A percentile compares a stretch with the other conserved stretches of the same genome.
Evolutionary conservation across 257 asterid genomes (phyloP).

Genomic region (Solanum chaucha): DNA sequence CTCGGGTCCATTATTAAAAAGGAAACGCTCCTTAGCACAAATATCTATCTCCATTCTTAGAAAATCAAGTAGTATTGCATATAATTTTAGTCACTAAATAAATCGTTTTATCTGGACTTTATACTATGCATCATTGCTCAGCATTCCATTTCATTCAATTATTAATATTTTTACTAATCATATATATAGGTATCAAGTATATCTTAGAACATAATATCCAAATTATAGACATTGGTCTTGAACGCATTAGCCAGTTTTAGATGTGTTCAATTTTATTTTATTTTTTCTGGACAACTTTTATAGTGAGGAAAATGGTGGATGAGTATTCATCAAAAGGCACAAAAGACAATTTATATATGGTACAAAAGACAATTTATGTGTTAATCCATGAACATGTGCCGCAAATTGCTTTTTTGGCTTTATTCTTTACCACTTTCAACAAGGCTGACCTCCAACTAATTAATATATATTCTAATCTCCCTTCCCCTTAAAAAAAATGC

Average conservation of each 20-base stretch:
- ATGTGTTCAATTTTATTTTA: neutral
- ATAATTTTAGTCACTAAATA: neutral
- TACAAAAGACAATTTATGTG: neutral
- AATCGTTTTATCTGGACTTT: neutral
- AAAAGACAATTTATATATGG: neutral
- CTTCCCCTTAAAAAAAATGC: neutral
- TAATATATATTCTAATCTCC: neutral
- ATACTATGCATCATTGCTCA: neutral
- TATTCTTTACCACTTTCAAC: neutral
- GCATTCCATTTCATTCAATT: neutral
- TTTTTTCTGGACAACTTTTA: neutral
- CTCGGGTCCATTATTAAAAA: neutral
- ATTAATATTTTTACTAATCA: neutral
- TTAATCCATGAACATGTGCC: neutral
- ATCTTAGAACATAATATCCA: neutral
- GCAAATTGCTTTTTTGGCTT: slow-evolving; percentile 4
- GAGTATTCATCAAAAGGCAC: neutral
- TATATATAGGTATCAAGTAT: neutral
- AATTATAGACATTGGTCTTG: neutral
- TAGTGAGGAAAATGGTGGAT: neutral
- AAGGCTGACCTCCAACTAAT: slow-evolving; percentile 1
- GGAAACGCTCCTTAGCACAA: neutral
- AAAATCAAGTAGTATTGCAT: neutral
- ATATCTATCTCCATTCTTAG: neutral
- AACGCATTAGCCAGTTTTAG: neutral